A percentile compares a stretch with the other conserved stretches of the same genome.
Conservation (phyloP, 1,139 yeast genomes). For the Geotrichum klebahnii region DNA sequence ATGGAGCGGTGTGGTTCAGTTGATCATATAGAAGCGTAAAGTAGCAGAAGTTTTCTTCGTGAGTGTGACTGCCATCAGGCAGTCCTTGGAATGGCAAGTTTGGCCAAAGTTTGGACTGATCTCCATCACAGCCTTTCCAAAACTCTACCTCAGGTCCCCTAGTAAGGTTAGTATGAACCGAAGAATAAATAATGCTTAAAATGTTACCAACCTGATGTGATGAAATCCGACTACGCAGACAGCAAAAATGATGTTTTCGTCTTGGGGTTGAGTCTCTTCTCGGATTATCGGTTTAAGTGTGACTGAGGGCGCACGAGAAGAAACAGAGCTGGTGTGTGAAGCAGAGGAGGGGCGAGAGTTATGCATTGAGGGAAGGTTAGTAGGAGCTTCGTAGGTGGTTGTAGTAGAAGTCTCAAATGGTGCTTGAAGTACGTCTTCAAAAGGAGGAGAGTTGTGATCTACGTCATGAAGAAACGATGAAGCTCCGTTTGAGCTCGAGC, state of each 20-base stretch:
- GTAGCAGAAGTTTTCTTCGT: slow-evolving; percentile 88
- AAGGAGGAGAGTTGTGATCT: not conserved
- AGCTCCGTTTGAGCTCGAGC: no score
- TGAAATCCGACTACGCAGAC: slow-evolving; percentile 90
- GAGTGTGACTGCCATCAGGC: slow-evolving; percentile 92
- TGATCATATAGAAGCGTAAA: slow-evolving; percentile 81
- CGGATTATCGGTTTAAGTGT: slow-evolving; percentile 27
- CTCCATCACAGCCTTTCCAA: slow-evolving; percentile 69
- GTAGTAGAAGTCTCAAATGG: not conserved
- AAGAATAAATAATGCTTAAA: slow-evolving; percentile 6
- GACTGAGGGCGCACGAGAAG: slow-evolving; percentile 19
- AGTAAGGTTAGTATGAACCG: slow-evolving; percentile 5
- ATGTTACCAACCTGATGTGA: slow-evolving; percentile 51
- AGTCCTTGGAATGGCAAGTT: slow-evolving; percentile 88
- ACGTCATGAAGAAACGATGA: slow-evolving; percentile 6
- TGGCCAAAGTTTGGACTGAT: slow-evolving; percentile 63
- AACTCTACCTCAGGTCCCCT: slow-evolving; percentile 95
- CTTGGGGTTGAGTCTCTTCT: slow-evolving; percentile 19
- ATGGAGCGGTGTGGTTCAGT: slow-evolving; percentile 45
- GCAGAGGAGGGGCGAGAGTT: slow-evolving; percentile 5
- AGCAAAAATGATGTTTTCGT: slow-evolving; percentile 57
- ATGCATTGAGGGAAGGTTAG: slow-evolving; percentile 16
- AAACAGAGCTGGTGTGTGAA: slow-evolving; percentile 6
- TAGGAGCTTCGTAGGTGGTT: slow-evolving; percentile 11
- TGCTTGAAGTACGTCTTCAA: not conserved